These are phyloP conservation scores for Salvia rosmarinus DNA, from an alignment of 257 asterid genomes.

Conservation along the genomic window DNA sequence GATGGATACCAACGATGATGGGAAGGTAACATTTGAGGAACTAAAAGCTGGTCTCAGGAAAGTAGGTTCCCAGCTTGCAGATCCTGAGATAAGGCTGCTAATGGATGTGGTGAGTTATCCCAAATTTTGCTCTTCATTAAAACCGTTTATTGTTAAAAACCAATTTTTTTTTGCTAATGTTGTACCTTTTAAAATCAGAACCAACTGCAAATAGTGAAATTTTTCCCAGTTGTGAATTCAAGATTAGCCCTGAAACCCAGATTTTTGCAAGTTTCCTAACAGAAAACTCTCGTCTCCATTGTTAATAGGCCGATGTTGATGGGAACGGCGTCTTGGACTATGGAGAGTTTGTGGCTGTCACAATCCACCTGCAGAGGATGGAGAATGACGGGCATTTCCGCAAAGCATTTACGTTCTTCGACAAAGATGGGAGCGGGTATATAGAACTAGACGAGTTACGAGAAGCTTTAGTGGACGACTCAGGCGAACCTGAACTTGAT, in stretches of 20 bases:
- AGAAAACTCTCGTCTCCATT: conserved; percentile 18
- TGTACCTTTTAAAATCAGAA: background rate
- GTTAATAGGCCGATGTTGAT: conserved; percentile 82
- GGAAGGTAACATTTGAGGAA: conserved; percentile 81
- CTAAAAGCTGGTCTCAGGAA: conserved; percentile 75
- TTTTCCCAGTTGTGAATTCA: background rate
- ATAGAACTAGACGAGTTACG: conserved; percentile 81
- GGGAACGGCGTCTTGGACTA: conserved; percentile 88
- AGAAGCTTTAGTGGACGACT: conserved; percentile 75
- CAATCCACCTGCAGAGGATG: conserved; percentile 85
- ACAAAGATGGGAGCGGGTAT: conserved; percentile 78
- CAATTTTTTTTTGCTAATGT: background rate
- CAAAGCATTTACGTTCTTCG: conserved; percentile 78
- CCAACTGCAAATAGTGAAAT: background rate
- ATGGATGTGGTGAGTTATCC: conserved; percentile 81
- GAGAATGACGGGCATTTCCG: conserved; percentile 87
- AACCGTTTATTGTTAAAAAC: conserved; percentile 2
- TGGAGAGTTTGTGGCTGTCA: conserved; percentile 95
- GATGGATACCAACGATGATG: conserved; percentile 85
- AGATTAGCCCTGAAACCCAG: background rate
- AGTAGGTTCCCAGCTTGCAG: conserved; percentile 92
- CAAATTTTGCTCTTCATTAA: conserved; percentile 11
- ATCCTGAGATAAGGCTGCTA: conserved; percentile 81
- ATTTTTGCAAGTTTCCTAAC: conserved; percentile 21
- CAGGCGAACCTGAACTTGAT: conserved; percentile 67